A percentile compares a stretch with the other conserved stretches of the same genome.
These are phyloP conservation scores for Vaccinium macrocarpon DNA, from an alignment of 148 eudicot genomes.

Conservation along the genomic window DNA sequence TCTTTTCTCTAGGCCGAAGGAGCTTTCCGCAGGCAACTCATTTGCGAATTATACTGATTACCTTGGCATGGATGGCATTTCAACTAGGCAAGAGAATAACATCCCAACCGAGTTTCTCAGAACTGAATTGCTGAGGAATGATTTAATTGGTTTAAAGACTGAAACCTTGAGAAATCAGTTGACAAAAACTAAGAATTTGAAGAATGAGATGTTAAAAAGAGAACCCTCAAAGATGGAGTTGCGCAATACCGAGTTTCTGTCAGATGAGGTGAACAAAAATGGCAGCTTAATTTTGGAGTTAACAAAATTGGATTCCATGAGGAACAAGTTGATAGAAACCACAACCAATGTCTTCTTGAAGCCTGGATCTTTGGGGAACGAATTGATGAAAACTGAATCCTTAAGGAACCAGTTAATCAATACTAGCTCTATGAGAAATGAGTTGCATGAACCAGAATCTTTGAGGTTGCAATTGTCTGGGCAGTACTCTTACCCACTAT, in stretches of 20 bases:
- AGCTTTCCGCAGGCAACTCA: constrained; percentile 12
- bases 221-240: neutral
- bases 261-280: neutral
- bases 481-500: constrained; percentile 9
- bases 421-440: neutral
- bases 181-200: constrained; percentile 4
- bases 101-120: neutral
- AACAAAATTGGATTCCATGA: neutral
- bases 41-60: constrained; percentile 15
- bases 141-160: constrained; percentile 13
- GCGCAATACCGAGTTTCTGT: neutral
- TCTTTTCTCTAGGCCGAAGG: constrained; percentile 13
- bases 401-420: constrained; percentile 9
- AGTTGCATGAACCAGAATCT: neutral
- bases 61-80: constrained; percentile 5
- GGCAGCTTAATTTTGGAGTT: constrained; percentile 4
- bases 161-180: constrained; percentile 14
- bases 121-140: constrained; percentile 19
- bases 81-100: neutral
- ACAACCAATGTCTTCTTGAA: neutral
- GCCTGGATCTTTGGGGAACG: constrained; percentile 7
- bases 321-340: constrained; percentile 10
- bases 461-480: constrained; percentile 10
- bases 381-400: constrained; percentile 7
- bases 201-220: neutral